Evolutionary conservation across 2,329 filamentous ascomycete species (phyloP).

Genomic region (Macroventuria anomochaeta): DNA sequence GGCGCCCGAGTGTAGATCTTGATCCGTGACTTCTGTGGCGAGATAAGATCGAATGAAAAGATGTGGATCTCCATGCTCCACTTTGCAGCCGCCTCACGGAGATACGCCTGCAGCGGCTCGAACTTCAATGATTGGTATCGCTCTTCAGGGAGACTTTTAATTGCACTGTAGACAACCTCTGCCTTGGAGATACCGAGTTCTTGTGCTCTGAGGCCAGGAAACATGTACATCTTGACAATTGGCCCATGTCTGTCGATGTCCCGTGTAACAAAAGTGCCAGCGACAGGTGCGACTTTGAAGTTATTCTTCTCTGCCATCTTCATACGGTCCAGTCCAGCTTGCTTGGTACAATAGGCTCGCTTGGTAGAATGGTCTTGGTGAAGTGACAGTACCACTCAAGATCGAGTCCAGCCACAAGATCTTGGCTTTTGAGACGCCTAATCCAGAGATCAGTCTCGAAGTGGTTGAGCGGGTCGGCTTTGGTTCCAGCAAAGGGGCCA

Average conservation of each 20-base stretch:
- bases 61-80: conserved; percentile 16
- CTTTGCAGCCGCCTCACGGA: neutral
- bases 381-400: conserved; percentile 22
- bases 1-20: conserved; percentile 21
- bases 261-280: conserved; percentile 22
- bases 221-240: conserved; percentile 20
- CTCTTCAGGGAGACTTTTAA: neutral
- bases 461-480: conserved; percentile 16
- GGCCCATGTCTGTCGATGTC: conserved; percentile 16
- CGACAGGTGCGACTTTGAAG: conserved; percentile 19
- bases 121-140: neutral
- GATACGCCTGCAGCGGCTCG: neutral
- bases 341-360: neutral
- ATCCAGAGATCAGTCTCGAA: conserved; percentile 19
- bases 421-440: conserved; percentile 13
- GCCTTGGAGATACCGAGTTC: conserved; percentile 15
- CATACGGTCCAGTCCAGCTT: conserved; percentile 9
- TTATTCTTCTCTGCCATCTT: conserved; percentile 15
- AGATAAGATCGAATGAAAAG: conserved; percentile 20
- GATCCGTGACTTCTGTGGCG: conserved; percentile 15
- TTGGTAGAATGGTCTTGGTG: conserved; percentile 8
- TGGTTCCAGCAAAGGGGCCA: conserved; percentile 16
- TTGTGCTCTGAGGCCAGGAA: conserved; percentile 17
- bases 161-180: conserved; percentile 13
- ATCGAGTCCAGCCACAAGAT: conserved; percentile 17